These are phyloP conservation scores for Adansonia madagascariensis DNA, from an alignment of 441 rosid genomes.

Conservation along the genomic window DNA sequence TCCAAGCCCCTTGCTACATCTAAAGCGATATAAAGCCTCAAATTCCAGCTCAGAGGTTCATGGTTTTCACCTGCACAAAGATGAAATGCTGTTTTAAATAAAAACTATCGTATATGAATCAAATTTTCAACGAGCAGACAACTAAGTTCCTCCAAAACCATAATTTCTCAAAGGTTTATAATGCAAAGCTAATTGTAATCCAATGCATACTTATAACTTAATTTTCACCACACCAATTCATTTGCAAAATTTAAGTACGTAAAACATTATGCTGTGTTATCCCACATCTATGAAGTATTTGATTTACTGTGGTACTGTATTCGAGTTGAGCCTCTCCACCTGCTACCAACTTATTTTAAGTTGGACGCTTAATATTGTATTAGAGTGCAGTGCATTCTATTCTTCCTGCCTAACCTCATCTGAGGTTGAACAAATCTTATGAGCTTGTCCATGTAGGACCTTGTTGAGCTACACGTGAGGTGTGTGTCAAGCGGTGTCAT, in stretches of 20 bases:
- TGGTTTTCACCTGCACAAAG: conserved; percentile 55
- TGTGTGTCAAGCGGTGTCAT: neutral
- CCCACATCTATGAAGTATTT: neutral
- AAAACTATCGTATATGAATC: neutral
- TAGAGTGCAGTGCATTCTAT: neutral
- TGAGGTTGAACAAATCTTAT: neutral
- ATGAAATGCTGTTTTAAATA: conserved; percentile 15
- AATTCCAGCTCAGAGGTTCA: conserved; percentile 76
- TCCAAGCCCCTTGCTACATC: conserved; percentile 96
- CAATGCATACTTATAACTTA: neutral
- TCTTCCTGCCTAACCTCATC: neutral
- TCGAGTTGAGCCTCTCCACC: neutral
- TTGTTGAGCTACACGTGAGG: neutral
- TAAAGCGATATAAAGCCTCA: conserved; percentile 79
- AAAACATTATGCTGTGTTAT: neutral
- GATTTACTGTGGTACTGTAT: neutral
- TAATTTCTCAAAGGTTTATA: neutral
- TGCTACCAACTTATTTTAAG: neutral
- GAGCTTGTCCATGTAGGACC: neutral
- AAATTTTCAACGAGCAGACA: neutral
- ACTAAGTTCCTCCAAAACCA: neutral
- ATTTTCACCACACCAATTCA: neutral
- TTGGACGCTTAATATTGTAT: neutral
- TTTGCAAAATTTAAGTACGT: conserved; percentile 1
- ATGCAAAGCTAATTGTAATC: neutral